These are phyloP conservation scores for Yamadazyma pseudoaaseri DNA, from an alignment of 1,139 yeast genomes.

Conservation along the genomic window DNA sequence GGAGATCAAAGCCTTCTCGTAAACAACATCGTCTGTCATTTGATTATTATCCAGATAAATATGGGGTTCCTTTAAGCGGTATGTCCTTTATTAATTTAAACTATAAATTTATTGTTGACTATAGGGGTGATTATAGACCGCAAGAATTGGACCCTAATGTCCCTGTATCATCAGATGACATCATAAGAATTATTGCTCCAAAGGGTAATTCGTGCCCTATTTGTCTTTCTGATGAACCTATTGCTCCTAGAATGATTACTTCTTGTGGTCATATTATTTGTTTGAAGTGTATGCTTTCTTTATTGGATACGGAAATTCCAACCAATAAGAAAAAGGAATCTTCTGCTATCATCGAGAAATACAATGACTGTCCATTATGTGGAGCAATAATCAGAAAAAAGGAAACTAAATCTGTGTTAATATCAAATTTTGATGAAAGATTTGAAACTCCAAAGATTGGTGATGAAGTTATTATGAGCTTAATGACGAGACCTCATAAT, in stretches of 20 bases:
- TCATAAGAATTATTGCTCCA: slow-evolving; percentile 72
- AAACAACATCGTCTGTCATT: slow-evolving; percentile 12
- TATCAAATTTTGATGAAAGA: slow-evolving; percentile 52
- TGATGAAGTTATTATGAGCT: slow-evolving; percentile 57
- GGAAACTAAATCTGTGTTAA: slow-evolving; percentile 69
- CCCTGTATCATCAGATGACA: slow-evolving; percentile 59
- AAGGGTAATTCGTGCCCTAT: slow-evolving; percentile 86
- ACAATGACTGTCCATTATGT: slow-evolving; percentile 86
- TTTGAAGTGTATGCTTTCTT: slow-evolving; percentile 72
- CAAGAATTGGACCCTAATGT: slow-evolving; percentile 74
- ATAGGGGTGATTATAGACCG: slow-evolving; percentile 50
- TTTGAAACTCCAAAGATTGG: slow-evolving; percentile 63
- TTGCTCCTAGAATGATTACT: slow-evolving; percentile 89
- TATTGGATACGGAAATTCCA: slow-evolving; percentile 60
- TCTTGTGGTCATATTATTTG: slow-evolving; percentile 94
- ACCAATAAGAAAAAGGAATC: slow-evolving; percentile 34
- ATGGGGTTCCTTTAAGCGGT: slow-evolving; percentile 51
- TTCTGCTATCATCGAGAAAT: slow-evolving; percentile 45
- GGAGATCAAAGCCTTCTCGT: slow-evolving; percentile 16
- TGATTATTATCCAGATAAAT: slow-evolving; percentile 13
- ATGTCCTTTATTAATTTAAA: slow-evolving; percentile 80
- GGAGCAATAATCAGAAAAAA: slow-evolving; percentile 58
- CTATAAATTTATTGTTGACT: slow-evolving; percentile 77
- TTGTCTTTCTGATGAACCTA: slow-evolving; percentile 77
- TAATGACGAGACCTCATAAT: slow-evolving; percentile 70